Evolutionary conservation across 805 yeast species (phyloP), one percentile per base, ranked within the genome.

Genomic region (Priceomyces fermenticarens): DNA sequence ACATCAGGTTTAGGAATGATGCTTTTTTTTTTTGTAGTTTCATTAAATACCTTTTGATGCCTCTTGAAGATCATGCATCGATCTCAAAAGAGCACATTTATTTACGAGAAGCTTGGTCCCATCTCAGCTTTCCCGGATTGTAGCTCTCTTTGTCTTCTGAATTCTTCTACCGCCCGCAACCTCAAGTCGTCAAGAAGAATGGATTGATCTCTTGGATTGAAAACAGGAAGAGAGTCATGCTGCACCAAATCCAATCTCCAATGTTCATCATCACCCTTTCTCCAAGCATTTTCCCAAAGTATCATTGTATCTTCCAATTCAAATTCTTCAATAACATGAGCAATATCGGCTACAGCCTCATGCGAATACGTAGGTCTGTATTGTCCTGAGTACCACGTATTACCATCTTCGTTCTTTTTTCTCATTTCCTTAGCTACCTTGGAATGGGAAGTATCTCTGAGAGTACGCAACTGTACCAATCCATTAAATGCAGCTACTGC

Each of bases 291-390:
- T 53, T 88, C 97, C 98, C 98, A 90, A 52, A 71, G 74, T 16
- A 88, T 69, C 34, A 68, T 76, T 30, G 83, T 69, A 48, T 69
- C 46, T 28, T 60, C 68, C 51, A 70, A 62, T 37, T 70, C 71
- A 46, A 82, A 71, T 45, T 81, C 83, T 41, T 84, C 89, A n/a
- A 84, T 68, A 9, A 83, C 82, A 38, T 80, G 73, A 26, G 80
- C 66, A 48, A 90, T 66, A 63, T 90, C 98, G 4, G 96, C 87
- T 23, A 88, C 88, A 1, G 97, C 85, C 62, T 90, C 97, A 61
- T 88, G 96, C 10, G 95, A 73, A 64, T 83, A 87, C 0, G 93
- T 81, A 17, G 97, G 97, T 57, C 97, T 78, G 69, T 77, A 91
- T 63, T 87, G 95, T 35, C 88, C 91, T 42, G 84, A 78, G 60